Base-by-base conservation (phyloP, 1,284 basidiomycete species). In the Ustilago vetiveriae region DNA sequence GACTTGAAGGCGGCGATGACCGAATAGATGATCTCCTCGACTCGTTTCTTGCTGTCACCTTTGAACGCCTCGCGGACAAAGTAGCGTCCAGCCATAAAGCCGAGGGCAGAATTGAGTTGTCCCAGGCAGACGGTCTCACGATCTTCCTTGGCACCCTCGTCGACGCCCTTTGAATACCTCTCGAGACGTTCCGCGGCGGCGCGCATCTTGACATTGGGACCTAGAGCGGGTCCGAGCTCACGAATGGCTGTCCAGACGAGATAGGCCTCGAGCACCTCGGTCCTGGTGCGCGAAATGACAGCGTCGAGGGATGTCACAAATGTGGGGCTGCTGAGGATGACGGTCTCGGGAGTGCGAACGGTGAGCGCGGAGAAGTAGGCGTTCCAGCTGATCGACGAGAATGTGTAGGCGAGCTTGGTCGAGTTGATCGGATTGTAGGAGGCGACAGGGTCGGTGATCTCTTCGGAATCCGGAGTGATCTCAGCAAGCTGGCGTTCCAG, bases 1-100 rank as follows among this genome's bases (percentile, higher is more conserved):
- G 84, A 83, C 82, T 93, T 89, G 86, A 98, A 98, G 0, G 92
- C 86, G 17, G 86, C 82, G 55, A 98, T 88, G 72, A 97, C 91
- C 52, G 90, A 90, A 88, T 86, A 87, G 79, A 98, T 96, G 63
- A 98, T 88, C 65, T 88, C 87, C 49, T 91, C 91, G 14, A 89
- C 92, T 75, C 90, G 90, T 75, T 87, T 86, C 82, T 88, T 91
- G 32, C 91, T 90, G 40, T 91, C 88, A 5, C 90, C 89, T 5
- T 87, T 88, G 82, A 98, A 98, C 0, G 92, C 90, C 80, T 90
- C 87, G 57, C 91, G 88, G 29, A 95, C 92, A 80, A 93, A 98
- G 83, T 85, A 86, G 40, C 84, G 81, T 6, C 86, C 86, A 14
- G 84, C 82, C 52, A 86, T 82, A 79, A 84, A 86, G 8, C 86